These are phyloP conservation scores for Phytophthora hibernalis DNA, from an alignment of 352 stramenopile genomes.

Conservation along the genomic window DNA sequence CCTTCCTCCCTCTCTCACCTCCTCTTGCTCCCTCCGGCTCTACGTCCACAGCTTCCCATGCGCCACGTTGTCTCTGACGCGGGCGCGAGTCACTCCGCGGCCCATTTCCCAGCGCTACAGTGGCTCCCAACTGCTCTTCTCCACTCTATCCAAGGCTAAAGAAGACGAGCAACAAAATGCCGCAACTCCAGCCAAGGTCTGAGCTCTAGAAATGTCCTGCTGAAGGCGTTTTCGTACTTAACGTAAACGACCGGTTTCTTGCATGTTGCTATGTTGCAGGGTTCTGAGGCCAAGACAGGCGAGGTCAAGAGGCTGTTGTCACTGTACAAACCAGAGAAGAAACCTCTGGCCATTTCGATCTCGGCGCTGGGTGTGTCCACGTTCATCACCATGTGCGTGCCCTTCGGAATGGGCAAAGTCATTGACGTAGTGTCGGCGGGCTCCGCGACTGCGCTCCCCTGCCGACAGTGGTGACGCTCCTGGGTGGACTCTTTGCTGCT, in stretches of 20 bases:
- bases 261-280: not conserved
- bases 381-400: conserved; percentile 78
- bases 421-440: conserved; percentile 76
- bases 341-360: conserved; percentile 67
- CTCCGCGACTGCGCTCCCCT: conserved; percentile 52
- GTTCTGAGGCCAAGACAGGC: conserved; percentile 20
- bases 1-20: not conserved
- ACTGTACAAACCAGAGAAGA: conserved; percentile 79
- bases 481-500: conserved; percentile 73
- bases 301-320: conserved; percentile 52
- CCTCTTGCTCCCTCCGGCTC: not conserved
- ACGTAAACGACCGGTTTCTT: conserved; percentile 10
- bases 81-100: not conserved
- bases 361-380: conserved; percentile 72
- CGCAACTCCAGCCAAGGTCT: conserved; percentile 11
- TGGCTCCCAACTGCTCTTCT: conserved; percentile 33
- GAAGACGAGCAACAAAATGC: conserved; percentile 21
- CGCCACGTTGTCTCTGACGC: conserved; percentile 12
- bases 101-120: not conserved
- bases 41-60: conserved; percentile 21
- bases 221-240: conserved; percentile 6
- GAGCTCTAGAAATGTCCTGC: not conserved
- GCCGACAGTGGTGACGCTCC: conserved; percentile 55
- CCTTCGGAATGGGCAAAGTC: conserved; percentile 84
- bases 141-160: conserved; percentile 19